A percentile compares a stretch with the other conserved stretches of the same genome.
Evolutionary conservation across 768 basidiomycete species (phyloP).

Genomic region (Hydnomerulius pinastri): DNA sequence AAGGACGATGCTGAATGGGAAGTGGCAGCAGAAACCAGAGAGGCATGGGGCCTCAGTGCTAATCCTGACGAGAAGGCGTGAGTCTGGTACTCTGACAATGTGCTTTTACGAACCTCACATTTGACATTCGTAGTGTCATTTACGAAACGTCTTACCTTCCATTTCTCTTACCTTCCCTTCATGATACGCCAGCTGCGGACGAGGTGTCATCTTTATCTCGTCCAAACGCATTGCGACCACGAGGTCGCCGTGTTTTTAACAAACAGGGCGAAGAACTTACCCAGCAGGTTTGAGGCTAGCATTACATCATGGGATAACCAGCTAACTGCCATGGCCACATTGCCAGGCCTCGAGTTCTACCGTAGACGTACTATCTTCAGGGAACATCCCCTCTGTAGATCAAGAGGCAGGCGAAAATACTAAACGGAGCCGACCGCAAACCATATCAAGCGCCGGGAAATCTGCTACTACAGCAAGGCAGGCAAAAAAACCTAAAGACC

Average conservation of each 20-base stretch:
- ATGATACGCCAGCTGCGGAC: slow-evolving; percentile 24
- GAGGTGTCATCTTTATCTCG: slow-evolving; percentile 21
- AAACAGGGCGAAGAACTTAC: slow-evolving; percentile 50
- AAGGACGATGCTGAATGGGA: slow-evolving; percentile 70
- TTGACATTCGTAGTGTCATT: slow-evolving; percentile 32
- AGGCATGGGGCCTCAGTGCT: slow-evolving; percentile 48
- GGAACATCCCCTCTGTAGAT: neutral
- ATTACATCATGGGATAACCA: slow-evolving; percentile 19
- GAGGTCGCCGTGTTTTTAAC: slow-evolving; percentile 55
- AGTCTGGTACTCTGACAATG: slow-evolving; percentile 21
- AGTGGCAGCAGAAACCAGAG: slow-evolving; percentile 50
- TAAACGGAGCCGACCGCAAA: slow-evolving; percentile 17
- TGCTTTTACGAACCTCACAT: slow-evolving; percentile 17
- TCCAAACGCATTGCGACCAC: slow-evolving; percentile 29
- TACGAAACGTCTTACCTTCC: slow-evolving; percentile 69
- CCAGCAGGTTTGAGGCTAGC: slow-evolving; percentile 23
- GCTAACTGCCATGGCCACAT: slow-evolving; percentile 17
- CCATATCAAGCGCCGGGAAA: slow-evolving; percentile 22
- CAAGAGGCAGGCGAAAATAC: slow-evolving; percentile 27
- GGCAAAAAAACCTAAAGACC: slow-evolving; percentile 20
- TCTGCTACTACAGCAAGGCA: slow-evolving; percentile 11
- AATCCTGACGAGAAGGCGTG: slow-evolving; percentile 31
- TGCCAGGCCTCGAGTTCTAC: slow-evolving; percentile 19
- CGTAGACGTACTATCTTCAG: slow-evolving; percentile 4
- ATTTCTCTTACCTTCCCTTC: slow-evolving; percentile 53